Percentiles rank a stretch among this genome's conserved stretches.
Evolutionary conservation across 257 asterid genomes (phyloP).

Genomic region (Plantago major): DNA sequence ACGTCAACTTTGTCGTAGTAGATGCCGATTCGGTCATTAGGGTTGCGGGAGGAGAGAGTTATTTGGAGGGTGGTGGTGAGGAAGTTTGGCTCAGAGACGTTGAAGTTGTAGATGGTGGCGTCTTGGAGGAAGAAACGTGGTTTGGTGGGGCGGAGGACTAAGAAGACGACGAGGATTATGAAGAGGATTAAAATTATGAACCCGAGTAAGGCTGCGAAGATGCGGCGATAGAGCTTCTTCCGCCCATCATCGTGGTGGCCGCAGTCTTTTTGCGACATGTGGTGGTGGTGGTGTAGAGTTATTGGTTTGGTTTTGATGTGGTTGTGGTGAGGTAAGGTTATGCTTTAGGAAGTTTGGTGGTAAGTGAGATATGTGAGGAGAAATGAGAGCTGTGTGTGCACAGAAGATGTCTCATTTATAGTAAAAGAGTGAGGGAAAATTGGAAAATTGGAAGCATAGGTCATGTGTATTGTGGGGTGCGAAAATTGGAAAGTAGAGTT

Average conservation of each 20-base stretch:
- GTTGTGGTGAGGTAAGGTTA: not conserved
- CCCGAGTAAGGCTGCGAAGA: conserved; percentile 16
- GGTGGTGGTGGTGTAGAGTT: conserved; percentile 9
- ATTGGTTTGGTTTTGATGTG: not conserved
- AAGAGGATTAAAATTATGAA: conserved; percentile 36
- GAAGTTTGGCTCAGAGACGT: conserved; percentile 42
- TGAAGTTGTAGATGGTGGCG: conserved; percentile 59
- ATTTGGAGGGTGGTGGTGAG: conserved; percentile 57
- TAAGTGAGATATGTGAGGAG: not conserved
- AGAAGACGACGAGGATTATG: conserved; percentile 46
- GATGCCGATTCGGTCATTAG: conserved; percentile 48
- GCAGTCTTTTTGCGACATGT: conserved; percentile 54
- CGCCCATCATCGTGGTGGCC: conserved; percentile 38
- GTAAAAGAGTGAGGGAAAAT: not conserved
- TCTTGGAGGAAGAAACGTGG: conserved; percentile 69
- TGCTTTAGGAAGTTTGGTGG: conserved; percentile 1
- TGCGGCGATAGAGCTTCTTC: conserved; percentile 29
- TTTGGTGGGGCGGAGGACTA: conserved; percentile 67
- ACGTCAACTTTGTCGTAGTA: conserved; percentile 53
- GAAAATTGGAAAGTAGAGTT: conserved; percentile 1
- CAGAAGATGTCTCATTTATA: conserved; percentile 1
- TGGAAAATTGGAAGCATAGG: not conserved
- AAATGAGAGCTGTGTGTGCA: conserved; percentile 1
- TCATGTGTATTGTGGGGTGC: not conserved
- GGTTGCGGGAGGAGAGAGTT: conserved; percentile 56